Conservation (phyloP, 2,329 filamentous ascomycete species). For the Xylaria arbuscula region DNA sequence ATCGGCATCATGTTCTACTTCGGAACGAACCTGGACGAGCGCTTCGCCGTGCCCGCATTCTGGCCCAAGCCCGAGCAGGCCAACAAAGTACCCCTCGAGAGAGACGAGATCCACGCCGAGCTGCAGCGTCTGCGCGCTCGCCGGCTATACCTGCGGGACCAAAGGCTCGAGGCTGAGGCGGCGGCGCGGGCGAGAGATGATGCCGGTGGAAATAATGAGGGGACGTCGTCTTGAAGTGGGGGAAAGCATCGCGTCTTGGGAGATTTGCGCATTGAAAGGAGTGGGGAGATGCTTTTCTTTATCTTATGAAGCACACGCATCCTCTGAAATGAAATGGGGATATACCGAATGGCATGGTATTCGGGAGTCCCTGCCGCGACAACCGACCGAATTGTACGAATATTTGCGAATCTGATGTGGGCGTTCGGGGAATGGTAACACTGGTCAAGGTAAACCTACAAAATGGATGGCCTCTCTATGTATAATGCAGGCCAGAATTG, state of each 20-base stretch:
- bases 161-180: constrained; percentile 56
- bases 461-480: constrained; percentile 1
- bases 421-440: constrained; percentile 24
- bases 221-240: constrained; percentile 15
- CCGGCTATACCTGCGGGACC: constrained; percentile 82
- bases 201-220: constrained; percentile 19
- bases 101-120: constrained; percentile 85
- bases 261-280: background rate
- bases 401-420: constrained; percentile 21
- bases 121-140: constrained; percentile 74
- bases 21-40: constrained; percentile 94
- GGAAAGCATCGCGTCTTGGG: background rate
- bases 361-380: background rate
- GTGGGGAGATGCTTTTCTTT: background rate
- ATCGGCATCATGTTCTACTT: constrained; percentile 99
- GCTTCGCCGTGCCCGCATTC: constrained; percentile 89
- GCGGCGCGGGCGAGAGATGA: constrained; percentile 10
- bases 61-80: constrained; percentile 88
- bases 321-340: constrained; percentile 15
- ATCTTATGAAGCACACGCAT: background rate
- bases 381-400: constrained; percentile 19
- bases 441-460: background rate
- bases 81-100: constrained; percentile 79
- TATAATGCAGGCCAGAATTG: constrained; percentile 10
- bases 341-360: background rate